phyloP scores from a whole-genome alignment of 1,284 basidiomycete genomes.

The Amylostereum chailletii region DNA sequence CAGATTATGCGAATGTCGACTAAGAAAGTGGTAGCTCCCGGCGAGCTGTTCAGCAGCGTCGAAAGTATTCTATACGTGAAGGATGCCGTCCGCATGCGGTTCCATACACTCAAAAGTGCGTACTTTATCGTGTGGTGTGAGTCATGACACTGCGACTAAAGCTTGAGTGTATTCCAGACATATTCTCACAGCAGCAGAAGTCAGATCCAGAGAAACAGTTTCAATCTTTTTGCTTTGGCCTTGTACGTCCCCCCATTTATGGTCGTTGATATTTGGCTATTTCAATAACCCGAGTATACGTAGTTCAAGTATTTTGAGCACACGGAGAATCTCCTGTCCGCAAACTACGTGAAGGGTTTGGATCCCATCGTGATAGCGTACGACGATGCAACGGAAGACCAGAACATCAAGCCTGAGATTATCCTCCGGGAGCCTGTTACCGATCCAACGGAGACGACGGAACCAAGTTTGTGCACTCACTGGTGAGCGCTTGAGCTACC shows the following conservation, averaged over 20 bases:
- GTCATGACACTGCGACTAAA: neutral
- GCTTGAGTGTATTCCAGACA: constrained; percentile 2
- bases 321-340: constrained; percentile 3
- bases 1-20: constrained; percentile 15
- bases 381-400: constrained; percentile 4
- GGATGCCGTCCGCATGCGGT: constrained; percentile 3
- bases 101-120: constrained; percentile 2
- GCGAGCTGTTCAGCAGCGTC: constrained; percentile 8
- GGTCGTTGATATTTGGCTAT: neutral
- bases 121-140: neutral
- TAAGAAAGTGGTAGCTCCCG: constrained; percentile 10
- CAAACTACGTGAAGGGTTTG: constrained; percentile 1
- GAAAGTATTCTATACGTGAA: constrained; percentile 2
- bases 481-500: neutral
- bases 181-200: constrained; percentile 7
- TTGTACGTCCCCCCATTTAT: neutral
- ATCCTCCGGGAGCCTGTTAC: constrained; percentile 8
- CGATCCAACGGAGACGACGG: constrained; percentile 5
- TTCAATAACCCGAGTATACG: neutral
- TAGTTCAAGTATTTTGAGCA: constrained; percentile 8
- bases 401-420: constrained; percentile 1
- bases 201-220: constrained; percentile 6
- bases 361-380: neutral
- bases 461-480: neutral
- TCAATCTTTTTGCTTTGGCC: constrained; percentile 11